phyloP scores from a whole-genome alignment of 768 basidiomycete genomes.

The Lenzites betulinus region DNA sequence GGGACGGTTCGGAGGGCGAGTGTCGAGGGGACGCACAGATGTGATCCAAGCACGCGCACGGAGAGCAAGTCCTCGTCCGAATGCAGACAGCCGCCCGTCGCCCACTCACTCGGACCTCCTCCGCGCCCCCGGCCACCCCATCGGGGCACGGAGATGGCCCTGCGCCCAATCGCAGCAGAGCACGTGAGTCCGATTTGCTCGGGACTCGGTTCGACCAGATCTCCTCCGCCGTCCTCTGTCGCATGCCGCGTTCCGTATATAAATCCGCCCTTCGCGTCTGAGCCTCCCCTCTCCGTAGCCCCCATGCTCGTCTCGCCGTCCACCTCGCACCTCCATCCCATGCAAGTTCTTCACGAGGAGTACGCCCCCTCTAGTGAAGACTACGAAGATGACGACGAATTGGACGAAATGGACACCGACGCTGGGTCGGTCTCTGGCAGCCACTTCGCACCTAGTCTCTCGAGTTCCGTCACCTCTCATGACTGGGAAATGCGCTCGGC shows the following conservation, averaged over 20 bases:
- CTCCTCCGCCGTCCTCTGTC: slow-evolving; percentile 24
- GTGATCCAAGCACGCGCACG: too few species aligned
- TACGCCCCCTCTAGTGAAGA: slow-evolving; percentile 12
- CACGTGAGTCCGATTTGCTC: slow-evolving; percentile 26
- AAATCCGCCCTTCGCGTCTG: slow-evolving; percentile 8
- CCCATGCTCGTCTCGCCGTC: slow-evolving; percentile 14
- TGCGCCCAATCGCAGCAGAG: slow-evolving; percentile 6
- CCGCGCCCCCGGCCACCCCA: slow-evolving; percentile 2
- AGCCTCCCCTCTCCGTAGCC: slow-evolving; percentile 11
- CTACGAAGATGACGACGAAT: slow-evolving; percentile 42
- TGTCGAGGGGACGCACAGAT: too few species aligned
- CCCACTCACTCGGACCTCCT: too few species aligned
- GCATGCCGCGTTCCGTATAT: slow-evolving; percentile 16
- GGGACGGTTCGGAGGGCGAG: not conserved
- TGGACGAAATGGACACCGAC: slow-evolving; percentile 35
- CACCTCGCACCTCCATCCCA: slow-evolving; percentile 18
- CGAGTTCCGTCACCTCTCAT: slow-evolving; percentile 57
- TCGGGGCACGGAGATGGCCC: slow-evolving; percentile 22
- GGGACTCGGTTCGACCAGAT: slow-evolving; percentile 22
- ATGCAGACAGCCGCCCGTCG: not conserved
- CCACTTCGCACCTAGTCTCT: slow-evolving; percentile 42
- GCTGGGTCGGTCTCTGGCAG: slow-evolving; percentile 43
- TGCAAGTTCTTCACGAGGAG: slow-evolving; percentile 9
- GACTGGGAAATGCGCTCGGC: slow-evolving; percentile 61
- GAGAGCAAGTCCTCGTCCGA: not conserved